Conservation (phyloP, 306 rosid species). For the Prinsepia uniflora region DNA sequence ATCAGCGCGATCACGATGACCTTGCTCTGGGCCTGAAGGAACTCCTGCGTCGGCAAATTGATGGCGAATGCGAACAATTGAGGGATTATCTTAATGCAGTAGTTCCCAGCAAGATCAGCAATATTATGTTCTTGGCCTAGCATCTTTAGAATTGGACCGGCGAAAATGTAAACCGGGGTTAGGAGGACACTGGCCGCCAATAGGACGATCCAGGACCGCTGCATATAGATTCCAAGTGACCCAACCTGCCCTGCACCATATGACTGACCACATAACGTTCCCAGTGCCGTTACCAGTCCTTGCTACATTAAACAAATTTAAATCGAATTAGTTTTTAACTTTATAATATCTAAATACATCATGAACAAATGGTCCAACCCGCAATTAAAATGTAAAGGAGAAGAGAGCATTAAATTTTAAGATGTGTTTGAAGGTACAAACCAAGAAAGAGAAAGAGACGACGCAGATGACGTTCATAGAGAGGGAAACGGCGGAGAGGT, state of each 20-base stretch:
- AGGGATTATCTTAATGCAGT: background rate
- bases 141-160: background rate
- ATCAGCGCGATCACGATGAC: background rate
- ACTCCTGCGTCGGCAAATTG: background rate
- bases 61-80: background rate
- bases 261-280: background rate
- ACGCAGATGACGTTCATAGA: constrained; percentile 58
- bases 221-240: background rate
- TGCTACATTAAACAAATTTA: background rate
- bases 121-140: background rate
- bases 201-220: background rate
- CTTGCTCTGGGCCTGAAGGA: background rate
- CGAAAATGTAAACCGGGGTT: background rate
- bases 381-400: background rate
- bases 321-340: too few relatives aligned
- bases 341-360: too few relatives aligned
- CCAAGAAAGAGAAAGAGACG: constrained; percentile 74
- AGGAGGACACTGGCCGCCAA: background rate
- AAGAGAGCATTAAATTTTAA: too few relatives aligned
- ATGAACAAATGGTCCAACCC: too few relatives aligned
- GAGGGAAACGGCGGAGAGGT: constrained; percentile 75
- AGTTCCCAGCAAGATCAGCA: background rate
- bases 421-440: background rate
- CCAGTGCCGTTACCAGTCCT: background rate
- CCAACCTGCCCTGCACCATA: background rate